Evolutionary conservation across 2,329 filamentous ascomycete genomes (phyloP).

Genomic region (Pseudogymnoascus destructans): DNA sequence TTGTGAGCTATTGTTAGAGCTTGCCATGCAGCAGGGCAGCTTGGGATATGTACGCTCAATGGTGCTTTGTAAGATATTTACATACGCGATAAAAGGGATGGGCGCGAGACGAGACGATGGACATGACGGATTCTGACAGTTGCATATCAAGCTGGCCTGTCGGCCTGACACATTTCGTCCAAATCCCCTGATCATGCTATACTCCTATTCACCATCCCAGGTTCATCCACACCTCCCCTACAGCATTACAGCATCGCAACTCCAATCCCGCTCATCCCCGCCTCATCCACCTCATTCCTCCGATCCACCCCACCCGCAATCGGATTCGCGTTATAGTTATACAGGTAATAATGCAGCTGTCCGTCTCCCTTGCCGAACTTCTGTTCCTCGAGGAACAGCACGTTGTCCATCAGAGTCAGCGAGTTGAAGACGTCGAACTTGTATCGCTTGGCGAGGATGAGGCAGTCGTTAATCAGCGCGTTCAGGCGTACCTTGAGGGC

Average conservation of each 20-base stretch:
- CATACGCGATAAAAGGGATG: background rate
- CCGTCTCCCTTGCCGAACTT: slow-evolving; percentile 93
- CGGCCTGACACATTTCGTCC: background rate
- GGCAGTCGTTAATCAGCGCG: slow-evolving; percentile 64
- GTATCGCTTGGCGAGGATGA: slow-evolving; percentile 71
- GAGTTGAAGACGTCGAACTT: slow-evolving; percentile 97
- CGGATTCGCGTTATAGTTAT: slow-evolving; percentile 86
- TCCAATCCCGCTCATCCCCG: slow-evolving; percentile 72
- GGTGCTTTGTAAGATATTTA: background rate
- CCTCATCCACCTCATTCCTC: slow-evolving; percentile 64
- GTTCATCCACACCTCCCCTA: background rate
- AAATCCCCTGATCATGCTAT: background rate
- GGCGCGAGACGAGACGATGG: background rate
- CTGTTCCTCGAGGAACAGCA: slow-evolving; percentile 80
- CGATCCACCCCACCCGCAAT: slow-evolving; percentile 75
- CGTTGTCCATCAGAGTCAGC: slow-evolving; percentile 85
- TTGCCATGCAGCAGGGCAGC: background rate
- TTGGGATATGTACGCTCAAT: background rate
- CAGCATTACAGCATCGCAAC: slow-evolving; percentile 59
- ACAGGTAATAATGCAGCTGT: slow-evolving; percentile 91
- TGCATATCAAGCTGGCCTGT: background rate
- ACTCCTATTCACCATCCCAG: background rate
- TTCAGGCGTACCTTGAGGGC: slow-evolving; percentile 72
- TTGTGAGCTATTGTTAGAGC: background rate
- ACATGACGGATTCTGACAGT: background rate